Conservation (phyloP, 2,329 filamentous ascomycete genomes). For the Blastomyces emzantsi region DNA sequence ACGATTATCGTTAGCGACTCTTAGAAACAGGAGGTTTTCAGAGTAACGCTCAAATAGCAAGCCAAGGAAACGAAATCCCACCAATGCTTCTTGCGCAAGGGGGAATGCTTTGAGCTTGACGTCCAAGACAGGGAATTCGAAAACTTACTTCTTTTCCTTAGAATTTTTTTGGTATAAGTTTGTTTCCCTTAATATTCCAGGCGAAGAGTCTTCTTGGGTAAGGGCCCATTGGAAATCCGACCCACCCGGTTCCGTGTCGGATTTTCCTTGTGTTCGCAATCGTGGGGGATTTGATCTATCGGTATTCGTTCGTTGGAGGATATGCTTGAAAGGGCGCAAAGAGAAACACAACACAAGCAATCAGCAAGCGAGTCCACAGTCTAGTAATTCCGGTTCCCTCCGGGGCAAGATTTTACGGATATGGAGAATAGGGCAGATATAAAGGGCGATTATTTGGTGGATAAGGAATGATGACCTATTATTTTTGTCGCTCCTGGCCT, state of each 20-base stretch:
- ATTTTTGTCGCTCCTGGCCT: not conserved
- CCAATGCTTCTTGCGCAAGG: not conserved
- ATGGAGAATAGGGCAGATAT: conserved; percentile 7
- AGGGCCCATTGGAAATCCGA: conserved; percentile 27
- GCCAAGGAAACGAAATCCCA: conserved; percentile 1
- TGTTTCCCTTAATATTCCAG: conserved; percentile 15
- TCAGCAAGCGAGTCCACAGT: not conserved
- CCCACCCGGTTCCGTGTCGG: conserved; percentile 34
- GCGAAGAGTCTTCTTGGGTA: conserved; percentile 25
- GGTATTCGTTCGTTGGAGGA: conserved; percentile 59
- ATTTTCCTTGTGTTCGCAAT: conserved; percentile 31
- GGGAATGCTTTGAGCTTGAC: conserved; percentile 9
- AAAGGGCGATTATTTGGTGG: conserved; percentile 6
- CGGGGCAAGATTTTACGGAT: not conserved
- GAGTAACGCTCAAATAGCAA: not conserved
- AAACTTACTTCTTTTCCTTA: conserved; percentile 59
- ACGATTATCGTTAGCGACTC: not conserved
- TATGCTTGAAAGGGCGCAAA: conserved; percentile 41
- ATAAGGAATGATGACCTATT: not conserved
- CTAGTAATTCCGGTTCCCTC: not conserved
- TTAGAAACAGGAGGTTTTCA: not conserved
- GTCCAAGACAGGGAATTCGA: conserved; percentile 8
- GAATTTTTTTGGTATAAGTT: conserved; percentile 23
- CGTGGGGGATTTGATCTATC: conserved; percentile 46
- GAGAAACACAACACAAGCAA: not conserved